phyloP scores from a whole-genome alignment of 208 protist species.

The Dictyostelium gargantuum region DNA sequence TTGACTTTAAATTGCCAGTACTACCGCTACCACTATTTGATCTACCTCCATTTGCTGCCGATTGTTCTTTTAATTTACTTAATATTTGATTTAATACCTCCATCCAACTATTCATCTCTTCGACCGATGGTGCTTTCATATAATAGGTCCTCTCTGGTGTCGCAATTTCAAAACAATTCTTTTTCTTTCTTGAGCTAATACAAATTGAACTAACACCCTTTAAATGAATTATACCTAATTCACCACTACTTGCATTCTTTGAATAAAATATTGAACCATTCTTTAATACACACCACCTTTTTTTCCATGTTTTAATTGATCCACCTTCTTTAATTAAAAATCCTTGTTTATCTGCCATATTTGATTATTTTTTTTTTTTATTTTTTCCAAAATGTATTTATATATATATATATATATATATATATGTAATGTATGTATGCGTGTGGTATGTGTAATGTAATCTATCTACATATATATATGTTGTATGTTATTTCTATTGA shows the following conservation, averaged over 20 bases:
- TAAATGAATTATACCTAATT: constrained; percentile 59
- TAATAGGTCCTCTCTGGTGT: constrained; percentile 65
- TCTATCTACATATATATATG: too few species aligned
- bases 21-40: neutral
- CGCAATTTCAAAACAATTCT: constrained; percentile 63
- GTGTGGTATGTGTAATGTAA: too few species aligned
- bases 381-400: too few species aligned
- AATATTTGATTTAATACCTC: constrained; percentile 7
- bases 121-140: constrained; percentile 20
- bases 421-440: too few species aligned
- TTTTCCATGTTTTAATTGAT: constrained; percentile 62
- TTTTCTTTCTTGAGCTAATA: constrained; percentile 51
- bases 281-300: constrained; percentile 56
- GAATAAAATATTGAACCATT: constrained; percentile 56
- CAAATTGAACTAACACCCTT: neutral
- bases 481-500: too few species aligned
- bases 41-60: neutral
- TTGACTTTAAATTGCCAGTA: neutral
- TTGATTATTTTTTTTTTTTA: neutral
- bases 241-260: constrained; percentile 51
- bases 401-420: too few species aligned
- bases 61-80: neutral
- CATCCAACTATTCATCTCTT: constrained; percentile 64
- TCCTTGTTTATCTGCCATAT: constrained; percentile 63
- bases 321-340: constrained; percentile 51